Conservation (phyloP, 768 basidiomycete genomes). For the Termitomyces sp. region DNA sequence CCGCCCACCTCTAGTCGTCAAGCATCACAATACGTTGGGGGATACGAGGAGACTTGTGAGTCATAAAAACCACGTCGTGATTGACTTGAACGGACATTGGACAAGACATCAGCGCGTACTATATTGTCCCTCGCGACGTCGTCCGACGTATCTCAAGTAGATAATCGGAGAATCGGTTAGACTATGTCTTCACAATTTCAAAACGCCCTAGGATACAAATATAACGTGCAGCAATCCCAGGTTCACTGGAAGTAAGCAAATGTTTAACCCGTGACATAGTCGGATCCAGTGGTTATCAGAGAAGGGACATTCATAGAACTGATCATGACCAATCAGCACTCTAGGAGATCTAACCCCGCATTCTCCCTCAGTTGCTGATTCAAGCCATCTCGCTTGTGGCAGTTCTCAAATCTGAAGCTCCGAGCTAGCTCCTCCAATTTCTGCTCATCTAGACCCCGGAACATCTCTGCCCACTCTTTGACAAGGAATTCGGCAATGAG, state of each 20-base stretch:
- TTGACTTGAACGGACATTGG: neutral
- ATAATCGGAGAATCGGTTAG: neutral
- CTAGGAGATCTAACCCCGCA: slow-evolving; percentile 6
- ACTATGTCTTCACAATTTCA: neutral
- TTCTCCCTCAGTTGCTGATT: slow-evolving; percentile 44
- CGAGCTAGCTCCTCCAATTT: slow-evolving; percentile 66
- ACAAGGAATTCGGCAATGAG: slow-evolving; percentile 66
- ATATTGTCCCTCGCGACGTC: too few species aligned
- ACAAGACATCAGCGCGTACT: too few species aligned
- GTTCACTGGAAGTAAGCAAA: too few species aligned
- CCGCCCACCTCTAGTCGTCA: neutral
- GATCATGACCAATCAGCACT: neutral
- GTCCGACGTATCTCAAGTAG: neutral
- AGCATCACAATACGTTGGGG: neutral
- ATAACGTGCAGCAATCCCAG: too few species aligned
- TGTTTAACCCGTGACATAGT: too few species aligned
- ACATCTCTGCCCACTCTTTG: slow-evolving; percentile 68
- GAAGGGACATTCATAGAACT: neutral
- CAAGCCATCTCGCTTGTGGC: slow-evolving; percentile 60
- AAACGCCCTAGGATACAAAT: neutral
- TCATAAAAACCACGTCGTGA: neutral
- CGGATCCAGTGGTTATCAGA: neutral
- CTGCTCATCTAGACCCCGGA: slow-evolving; percentile 45
- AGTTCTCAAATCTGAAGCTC: slow-evolving; percentile 69
- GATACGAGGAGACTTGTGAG: neutral